A percentile compares a stretch with the other conserved stretches of the same genome.
phyloP scores from a whole-genome alignment of 2,329 filamentous ascomycete genomes.

The Xylaria sp. region DNA sequence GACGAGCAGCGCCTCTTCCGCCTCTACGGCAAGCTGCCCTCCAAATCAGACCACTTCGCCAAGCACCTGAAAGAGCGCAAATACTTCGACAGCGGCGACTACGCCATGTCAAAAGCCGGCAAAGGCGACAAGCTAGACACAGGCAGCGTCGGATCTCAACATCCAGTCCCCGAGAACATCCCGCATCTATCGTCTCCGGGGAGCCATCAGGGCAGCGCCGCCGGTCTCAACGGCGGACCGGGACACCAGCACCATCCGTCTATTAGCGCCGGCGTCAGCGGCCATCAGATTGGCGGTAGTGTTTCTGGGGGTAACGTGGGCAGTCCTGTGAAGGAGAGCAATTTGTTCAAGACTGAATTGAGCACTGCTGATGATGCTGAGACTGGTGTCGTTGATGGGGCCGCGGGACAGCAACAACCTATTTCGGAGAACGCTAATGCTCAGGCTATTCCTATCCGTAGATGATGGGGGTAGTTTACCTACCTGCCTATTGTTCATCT shows the following conservation, averaged over 20 bases:
- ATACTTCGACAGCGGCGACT: slow-evolving; percentile 97
- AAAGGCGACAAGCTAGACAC: slow-evolving; percentile 94
- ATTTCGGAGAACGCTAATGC: slow-evolving; percentile 56
- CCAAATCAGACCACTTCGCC: slow-evolving; percentile 93
- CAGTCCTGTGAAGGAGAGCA: slow-evolving; percentile 89
- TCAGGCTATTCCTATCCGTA: slow-evolving; percentile 68
- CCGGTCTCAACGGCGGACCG: slow-evolving; percentile 47
- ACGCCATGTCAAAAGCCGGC: slow-evolving; percentile 94
- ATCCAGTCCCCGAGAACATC: slow-evolving; percentile 94
- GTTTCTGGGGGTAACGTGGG: slow-evolving; percentile 60
- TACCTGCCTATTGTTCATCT: too few relatives aligned
- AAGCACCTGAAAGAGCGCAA: slow-evolving; percentile 99
- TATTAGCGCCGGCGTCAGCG: slow-evolving; percentile 48
- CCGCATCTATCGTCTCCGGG: slow-evolving; percentile 82
- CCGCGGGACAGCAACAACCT: slow-evolving; percentile 48
- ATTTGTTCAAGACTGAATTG: slow-evolving; percentile 82
- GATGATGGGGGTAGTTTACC: slow-evolving; percentile 48
- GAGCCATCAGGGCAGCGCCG: slow-evolving; percentile 50
- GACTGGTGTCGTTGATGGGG: too few relatives aligned
- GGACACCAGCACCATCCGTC: slow-evolving; percentile 42
- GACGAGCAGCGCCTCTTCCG: slow-evolving; percentile 97
- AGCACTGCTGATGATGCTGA: slow-evolving; percentile 62
- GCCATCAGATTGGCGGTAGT: slow-evolving; percentile 46
- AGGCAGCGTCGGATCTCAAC: slow-evolving; percentile 90
- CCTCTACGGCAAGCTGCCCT: slow-evolving; percentile 96